These are phyloP conservation scores for Lachancea cidri DNA, from an alignment of 805 yeast species.

Conservation along the genomic window DNA sequence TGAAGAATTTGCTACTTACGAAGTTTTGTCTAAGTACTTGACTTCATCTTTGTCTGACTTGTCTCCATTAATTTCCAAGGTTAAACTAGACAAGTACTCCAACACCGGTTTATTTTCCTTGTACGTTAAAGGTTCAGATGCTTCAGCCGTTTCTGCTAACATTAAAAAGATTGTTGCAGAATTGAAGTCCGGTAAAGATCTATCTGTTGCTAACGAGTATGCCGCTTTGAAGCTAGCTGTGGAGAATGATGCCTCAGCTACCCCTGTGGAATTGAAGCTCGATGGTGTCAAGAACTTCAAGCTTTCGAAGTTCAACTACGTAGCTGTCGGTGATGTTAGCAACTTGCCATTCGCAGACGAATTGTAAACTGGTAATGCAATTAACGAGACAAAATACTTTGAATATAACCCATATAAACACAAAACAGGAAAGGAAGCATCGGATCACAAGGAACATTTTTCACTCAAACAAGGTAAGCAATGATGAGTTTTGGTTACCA, in stretches of 20 bases:
- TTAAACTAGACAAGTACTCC: slow-evolving; percentile 56
- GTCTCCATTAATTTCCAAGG: slow-evolving; percentile 48
- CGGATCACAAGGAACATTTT: background rate
- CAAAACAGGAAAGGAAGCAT: background rate
- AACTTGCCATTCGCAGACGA: slow-evolving; percentile 87
- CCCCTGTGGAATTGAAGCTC: slow-evolving; percentile 35
- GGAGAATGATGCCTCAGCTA: slow-evolving; percentile 35
- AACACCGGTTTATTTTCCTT: slow-evolving; percentile 80
- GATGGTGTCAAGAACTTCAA: slow-evolving; percentile 39
- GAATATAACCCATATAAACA: background rate
- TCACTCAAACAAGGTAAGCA: background rate
- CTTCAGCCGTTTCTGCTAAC: slow-evolving; percentile 53
- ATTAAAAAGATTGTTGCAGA: slow-evolving; percentile 54
- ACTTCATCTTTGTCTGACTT: slow-evolving; percentile 52
- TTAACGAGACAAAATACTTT: background rate
- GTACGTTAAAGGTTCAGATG: slow-evolving; percentile 53
- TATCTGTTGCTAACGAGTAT: slow-evolving; percentile 55
- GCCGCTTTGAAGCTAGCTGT: slow-evolving; percentile 42
- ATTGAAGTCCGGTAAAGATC: slow-evolving; percentile 49
- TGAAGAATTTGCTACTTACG: slow-evolving; percentile 59
- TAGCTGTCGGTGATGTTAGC: slow-evolving; percentile 84
- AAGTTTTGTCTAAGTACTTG: slow-evolving; percentile 65
- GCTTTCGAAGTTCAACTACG: slow-evolving; percentile 68
- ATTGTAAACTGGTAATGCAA: slow-evolving; percentile 42
- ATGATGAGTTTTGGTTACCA: background rate